Base-by-base conservation (phyloP, 176 grass and related monocot species). In the Tillandsia fasciculata region DNA sequence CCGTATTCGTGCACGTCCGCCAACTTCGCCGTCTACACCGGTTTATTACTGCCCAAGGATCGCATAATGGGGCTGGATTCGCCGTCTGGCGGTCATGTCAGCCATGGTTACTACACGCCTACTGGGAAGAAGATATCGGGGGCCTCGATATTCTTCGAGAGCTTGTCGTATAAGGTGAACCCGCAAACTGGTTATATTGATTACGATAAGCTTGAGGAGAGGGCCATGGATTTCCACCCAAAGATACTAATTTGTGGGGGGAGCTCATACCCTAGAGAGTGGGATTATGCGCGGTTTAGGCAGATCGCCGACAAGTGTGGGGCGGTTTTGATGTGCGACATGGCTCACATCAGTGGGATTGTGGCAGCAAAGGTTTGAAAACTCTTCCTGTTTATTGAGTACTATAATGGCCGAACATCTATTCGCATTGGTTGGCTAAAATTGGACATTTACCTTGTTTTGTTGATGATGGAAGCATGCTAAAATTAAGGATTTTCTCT, bases 161-260 rank as follows among this genome's bases (percentile, higher is more conserved):
- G 89, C 79, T 71, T 99, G 61, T 85, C 94, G 0, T 99, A 99
- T 83, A 99, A 90, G 82, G 89, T 99, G 49, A 99, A 99, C 76
- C 94, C 89, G 4, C 77, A 83, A 49, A 99, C 84, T 49, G 89
- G 89, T 2, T 93, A 86, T 61, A 90, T 99, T 49, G 94, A 99
- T 76, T 99, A 93, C 49, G 89, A 99, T 64, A 93, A 99, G 77
- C 76, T 93, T 61, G 94, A 99, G 69, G 89, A 99, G 11, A 73
- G 78, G 65, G 94, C 94, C 42, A 78, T 86, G 67, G 94, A 99
- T 76, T 99, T 93, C 68, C 89, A 92, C 74, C 94, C 94, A 5
- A 99, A 89, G 76, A 90, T 99, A 61, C 78, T 99, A 71, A 99
- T 99, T 13, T 99, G 94, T 57, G 94, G 94, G 53, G 94, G 94